Percentiles rank a stretch among this genome's conserved stretches.
Conservation (phyloP, 2,329 filamentous ascomycete species). For the Hypoxylon sp. region DNA sequence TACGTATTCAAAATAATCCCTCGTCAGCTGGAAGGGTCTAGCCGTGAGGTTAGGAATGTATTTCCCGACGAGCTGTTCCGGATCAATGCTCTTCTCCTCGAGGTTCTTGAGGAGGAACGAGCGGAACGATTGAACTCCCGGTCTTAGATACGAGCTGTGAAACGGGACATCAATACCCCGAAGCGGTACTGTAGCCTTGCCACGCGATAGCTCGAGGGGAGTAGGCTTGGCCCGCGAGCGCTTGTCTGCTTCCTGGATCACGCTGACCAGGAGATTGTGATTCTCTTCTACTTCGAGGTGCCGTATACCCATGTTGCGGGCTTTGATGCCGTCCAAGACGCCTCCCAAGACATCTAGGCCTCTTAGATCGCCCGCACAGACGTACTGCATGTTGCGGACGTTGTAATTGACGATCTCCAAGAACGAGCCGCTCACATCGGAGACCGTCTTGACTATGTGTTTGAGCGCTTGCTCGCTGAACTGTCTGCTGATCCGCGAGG, state of each 20-base stretch:
- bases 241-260: conserved; percentile 27
- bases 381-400: conserved; percentile 54
- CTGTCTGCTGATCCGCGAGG: conserved; percentile 42
- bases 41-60: conserved; percentile 57
- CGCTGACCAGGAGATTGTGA: conserved; percentile 14
- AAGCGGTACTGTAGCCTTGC: conserved; percentile 53
- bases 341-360: conserved; percentile 58
- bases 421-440: conserved; percentile 43
- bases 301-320: conserved; percentile 55
- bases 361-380: conserved; percentile 58
- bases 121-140: conserved; percentile 52
- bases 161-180: conserved; percentile 55
- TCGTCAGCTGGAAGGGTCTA: conserved; percentile 52
- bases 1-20: conserved; percentile 49
- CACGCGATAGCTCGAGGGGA: conserved; percentile 45
- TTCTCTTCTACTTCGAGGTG: conserved; percentile 23
- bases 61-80: conserved; percentile 51
- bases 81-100: conserved; percentile 45
- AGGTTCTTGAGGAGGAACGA: conserved; percentile 50
- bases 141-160: conserved; percentile 50
- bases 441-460: conserved; percentile 47
- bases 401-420: conserved; percentile 57
- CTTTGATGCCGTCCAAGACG: conserved; percentile 79
- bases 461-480: conserved; percentile 50
- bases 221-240: conserved; percentile 35